Evolutionary conservation across 2,329 filamentous ascomycete species (phyloP).

Genomic region (Aureobasidium sp.): DNA sequence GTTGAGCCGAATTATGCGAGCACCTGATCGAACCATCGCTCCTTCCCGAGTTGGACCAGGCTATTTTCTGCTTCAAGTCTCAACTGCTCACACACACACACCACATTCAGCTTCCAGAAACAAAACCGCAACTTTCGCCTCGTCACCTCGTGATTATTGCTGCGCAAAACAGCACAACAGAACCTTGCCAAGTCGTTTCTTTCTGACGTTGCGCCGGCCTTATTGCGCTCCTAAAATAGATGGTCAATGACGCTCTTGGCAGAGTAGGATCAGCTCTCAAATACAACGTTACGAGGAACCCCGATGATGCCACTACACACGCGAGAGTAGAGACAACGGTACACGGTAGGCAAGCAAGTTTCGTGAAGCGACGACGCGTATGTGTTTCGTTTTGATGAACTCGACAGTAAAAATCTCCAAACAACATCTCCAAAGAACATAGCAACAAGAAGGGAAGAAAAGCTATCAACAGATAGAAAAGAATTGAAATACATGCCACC

Average conservation of each 20-base stretch:
- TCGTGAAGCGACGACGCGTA: background rate
- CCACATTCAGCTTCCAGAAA: background rate
- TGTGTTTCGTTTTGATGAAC: background rate
- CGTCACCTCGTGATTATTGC: background rate
- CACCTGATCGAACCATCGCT: slow-evolving; percentile 2
- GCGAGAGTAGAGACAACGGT: background rate
- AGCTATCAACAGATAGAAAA: slow-evolving; percentile 13
- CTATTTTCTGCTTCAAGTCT: background rate
- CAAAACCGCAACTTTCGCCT: background rate
- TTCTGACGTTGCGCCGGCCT: background rate
- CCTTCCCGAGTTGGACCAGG: background rate
- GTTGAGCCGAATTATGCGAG: background rate
- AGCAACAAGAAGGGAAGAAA: slow-evolving; percentile 10
- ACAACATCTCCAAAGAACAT: slow-evolving; percentile 2
- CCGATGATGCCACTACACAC: background rate
- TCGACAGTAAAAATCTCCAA: background rate
- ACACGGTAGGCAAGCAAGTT: background rate
- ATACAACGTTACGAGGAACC: background rate
- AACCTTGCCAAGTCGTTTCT: background rate
- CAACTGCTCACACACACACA: background rate
- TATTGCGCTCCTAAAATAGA: slow-evolving; percentile 7
- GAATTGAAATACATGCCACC: slow-evolving; percentile 1
- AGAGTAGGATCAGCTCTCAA: background rate
- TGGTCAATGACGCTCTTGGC: background rate
- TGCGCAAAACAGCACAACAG: background rate